phyloP scores from a whole-genome alignment of 805 yeast genomes.

The Tanozyma kutaoensis region DNA sequence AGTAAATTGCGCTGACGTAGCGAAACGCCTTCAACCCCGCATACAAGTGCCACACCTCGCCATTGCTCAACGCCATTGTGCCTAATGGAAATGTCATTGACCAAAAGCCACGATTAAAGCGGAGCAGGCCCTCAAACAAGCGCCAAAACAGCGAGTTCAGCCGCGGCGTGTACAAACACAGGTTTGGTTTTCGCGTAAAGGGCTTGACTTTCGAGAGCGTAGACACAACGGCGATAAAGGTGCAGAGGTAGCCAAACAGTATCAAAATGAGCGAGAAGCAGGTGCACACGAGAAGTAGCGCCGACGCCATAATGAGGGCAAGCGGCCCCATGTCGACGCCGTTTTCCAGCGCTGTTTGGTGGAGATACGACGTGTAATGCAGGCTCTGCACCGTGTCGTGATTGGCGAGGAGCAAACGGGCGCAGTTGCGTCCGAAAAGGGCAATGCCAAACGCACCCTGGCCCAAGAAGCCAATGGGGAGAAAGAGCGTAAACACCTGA shows the following conservation, averaged over 20 bases:
- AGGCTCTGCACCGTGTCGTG: slow-evolving; percentile 1
- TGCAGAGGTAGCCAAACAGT: slow-evolving; percentile 45
- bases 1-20: slow-evolving; percentile 50
- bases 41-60: slow-evolving; percentile 25
- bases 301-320: slow-evolving; percentile 2
- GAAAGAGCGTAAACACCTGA: slow-evolving; percentile 50
- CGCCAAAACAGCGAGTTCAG: slow-evolving; percentile 2
- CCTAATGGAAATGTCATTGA: slow-evolving; percentile 86
- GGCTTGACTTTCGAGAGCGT: slow-evolving; percentile 29
- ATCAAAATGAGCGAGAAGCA: slow-evolving; percentile 24
- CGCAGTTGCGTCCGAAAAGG: slow-evolving; percentile 33
- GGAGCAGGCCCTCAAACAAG: slow-evolving; percentile 8
- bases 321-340: slow-evolving; percentile 1
- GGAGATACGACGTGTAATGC: slow-evolving; percentile 3
- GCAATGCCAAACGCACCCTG: slow-evolving; percentile 69
- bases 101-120: slow-evolving; percentile 36
- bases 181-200: slow-evolving; percentile 13
- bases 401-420: slow-evolving; percentile 8
- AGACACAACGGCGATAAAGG: slow-evolving; percentile 21
- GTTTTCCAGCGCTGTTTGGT: slow-evolving; percentile 1
- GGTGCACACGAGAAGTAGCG: slow-evolving; percentile 9
- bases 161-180: slow-evolving; percentile 7
- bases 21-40: slow-evolving; percentile 41
- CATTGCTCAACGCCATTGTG: slow-evolving; percentile 46
- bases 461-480: slow-evolving; percentile 77